phyloP scores from a whole-genome alignment of 192 early-diverging fungal genomes.

The Paraglomus occultum region DNA sequence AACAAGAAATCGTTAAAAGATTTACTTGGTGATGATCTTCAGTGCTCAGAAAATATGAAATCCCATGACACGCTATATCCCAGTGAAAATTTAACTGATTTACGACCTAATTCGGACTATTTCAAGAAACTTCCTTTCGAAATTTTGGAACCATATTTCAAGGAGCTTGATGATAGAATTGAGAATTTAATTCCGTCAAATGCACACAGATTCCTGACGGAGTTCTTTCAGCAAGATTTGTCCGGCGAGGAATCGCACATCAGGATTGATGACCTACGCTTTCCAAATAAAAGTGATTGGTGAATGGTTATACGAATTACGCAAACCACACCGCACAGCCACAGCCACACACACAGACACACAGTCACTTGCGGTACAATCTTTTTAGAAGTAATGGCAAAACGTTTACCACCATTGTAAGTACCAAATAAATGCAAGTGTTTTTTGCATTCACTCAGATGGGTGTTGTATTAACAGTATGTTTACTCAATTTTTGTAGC shows the following conservation, averaged over 20 bases:
- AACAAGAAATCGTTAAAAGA: slow-evolving; percentile 6
- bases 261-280: slow-evolving; percentile 26
- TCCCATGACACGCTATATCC: not conserved
- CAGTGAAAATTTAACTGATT: slow-evolving; percentile 1
- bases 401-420: slow-evolving; percentile 29
- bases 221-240: slow-evolving; percentile 24
- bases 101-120: slow-evolving; percentile 10
- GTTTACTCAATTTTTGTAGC: slow-evolving; percentile 17
- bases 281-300: slow-evolving; percentile 9
- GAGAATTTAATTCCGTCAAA: slow-evolving; percentile 27
- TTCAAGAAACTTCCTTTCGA: slow-evolving; percentile 4
- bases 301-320: slow-evolving; percentile 23
- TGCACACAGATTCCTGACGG: slow-evolving; percentile 19
- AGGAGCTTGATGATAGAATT: slow-evolving; percentile 19
- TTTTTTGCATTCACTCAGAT: not conserved
- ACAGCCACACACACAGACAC: no score
- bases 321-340: no score
- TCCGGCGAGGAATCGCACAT: slow-evolving; percentile 19
- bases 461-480: not conserved
- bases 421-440: slow-evolving; percentile 2
- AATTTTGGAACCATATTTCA: slow-evolving; percentile 11
- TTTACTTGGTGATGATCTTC: slow-evolving; percentile 4
- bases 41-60: slow-evolving; percentile 22
- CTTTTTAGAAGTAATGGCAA: no score
- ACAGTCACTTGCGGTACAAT: no score